A percentile compares a stretch with the other conserved stretches of the same genome.
Conservation (phyloP, 2,329 filamentous ascomycete species). For the Emydomyces testavorans region DNA sequence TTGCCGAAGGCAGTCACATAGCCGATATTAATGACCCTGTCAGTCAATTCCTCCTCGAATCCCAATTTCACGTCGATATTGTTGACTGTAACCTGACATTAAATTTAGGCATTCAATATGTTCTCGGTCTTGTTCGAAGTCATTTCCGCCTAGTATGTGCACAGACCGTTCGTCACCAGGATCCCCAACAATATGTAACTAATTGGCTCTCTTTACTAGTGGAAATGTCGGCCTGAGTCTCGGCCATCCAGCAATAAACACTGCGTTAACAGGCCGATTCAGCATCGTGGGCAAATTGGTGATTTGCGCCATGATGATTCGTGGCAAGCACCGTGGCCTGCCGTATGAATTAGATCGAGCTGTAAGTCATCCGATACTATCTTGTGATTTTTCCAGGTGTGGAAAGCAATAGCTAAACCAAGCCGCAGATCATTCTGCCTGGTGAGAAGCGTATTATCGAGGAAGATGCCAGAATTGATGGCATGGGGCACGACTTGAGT, state of each 20-base stretch:
- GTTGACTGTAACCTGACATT: background rate
- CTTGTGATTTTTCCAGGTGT: background rate
- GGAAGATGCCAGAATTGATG: conserved; percentile 10
- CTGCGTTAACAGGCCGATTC: conserved; percentile 36
- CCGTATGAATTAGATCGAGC: conserved; percentile 45
- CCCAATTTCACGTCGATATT: background rate
- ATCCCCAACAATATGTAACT: background rate
- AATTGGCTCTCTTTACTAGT: conserved; percentile 16
- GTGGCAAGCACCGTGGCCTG: conserved; percentile 45
- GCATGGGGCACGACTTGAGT: background rate
- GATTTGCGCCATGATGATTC: conserved; percentile 45
- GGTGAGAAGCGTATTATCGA: conserved; percentile 11
- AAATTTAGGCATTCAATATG: conserved; percentile 13
- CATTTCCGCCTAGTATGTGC: conserved; percentile 31
- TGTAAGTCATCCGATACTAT: conserved; percentile 9
- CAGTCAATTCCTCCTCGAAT: conserved; percentile 4
- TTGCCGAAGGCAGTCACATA: conserved; percentile 40
- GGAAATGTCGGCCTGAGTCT: conserved; percentile 28
- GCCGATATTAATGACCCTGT: conserved; percentile 21
- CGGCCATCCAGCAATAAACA: conserved; percentile 23
- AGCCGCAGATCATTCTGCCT: conserved; percentile 13
- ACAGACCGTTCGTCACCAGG: too few species aligned
- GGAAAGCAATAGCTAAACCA: background rate
- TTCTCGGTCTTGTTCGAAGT: conserved; percentile 34
- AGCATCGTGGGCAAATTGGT: conserved; percentile 42